Evolutionary conservation across 2,329 filamentous ascomycete species (phyloP), one percentile per base, ranked within the genome.

Genomic region (Plenodomus lindquistii): DNA sequence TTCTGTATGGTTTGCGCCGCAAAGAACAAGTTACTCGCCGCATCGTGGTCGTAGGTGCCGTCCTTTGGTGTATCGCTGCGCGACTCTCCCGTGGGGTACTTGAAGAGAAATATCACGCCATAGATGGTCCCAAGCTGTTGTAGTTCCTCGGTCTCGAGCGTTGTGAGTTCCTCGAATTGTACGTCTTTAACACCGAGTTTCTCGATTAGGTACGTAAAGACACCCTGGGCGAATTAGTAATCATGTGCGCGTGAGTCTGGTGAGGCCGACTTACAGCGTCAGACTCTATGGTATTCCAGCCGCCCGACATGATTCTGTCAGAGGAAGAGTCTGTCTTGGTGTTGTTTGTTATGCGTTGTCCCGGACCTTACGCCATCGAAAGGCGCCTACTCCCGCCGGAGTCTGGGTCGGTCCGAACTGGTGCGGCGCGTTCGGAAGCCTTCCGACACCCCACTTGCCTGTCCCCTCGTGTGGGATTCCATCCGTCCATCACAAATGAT

Each of bases 91-190:
- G 85, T 91, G 42, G 84, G 89, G 75, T 89, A 99, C 77, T 97
- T 97, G 85, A 99, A 99, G 72, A 99, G 89, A 76, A 99, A 99
- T 68, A 99, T 97, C 60, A 99, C 91, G 66, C 94, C 94, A 77
- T 96, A 95, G 44, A 96, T 47, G 24, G 67, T 69, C 42, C 72
- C 71, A 2, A 91, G 82, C 57, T 85, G 77, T 37, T 83, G 81
- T 11, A 95, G 81, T 48, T 83, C 82, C 43, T 89, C 84, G 6
- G 90, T 79, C 62, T 97, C 93, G 57, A 99, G 85, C 1, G 89
- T 88, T 49, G 97, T 84, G 57, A 99, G 85, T 77, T 99, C 94
- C 77, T 97, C 94, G 71, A 97, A 97, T 74, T 99, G 94, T 2
- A 97, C 91, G 69, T 90, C 85, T 73, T 92, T 88, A 63, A 96